Conservation (phyloP, 108 stramenopile genomes). For the Cyclotella kingstonii region DNA sequence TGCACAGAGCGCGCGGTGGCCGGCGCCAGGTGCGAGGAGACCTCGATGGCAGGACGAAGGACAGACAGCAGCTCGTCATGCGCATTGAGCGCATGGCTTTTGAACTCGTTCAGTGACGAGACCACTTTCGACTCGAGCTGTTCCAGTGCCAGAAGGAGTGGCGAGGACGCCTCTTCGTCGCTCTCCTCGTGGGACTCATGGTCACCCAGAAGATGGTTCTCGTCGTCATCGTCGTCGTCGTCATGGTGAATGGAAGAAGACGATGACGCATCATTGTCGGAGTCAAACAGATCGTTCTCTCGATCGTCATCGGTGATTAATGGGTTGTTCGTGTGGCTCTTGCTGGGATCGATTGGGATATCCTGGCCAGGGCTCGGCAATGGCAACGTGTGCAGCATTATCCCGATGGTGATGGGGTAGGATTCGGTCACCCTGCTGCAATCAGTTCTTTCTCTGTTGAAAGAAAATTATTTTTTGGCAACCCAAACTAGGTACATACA, state of each 20-base stretch:
- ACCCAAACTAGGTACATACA: too few relatives aligned
- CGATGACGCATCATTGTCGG: background rate
- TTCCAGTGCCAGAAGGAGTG: slow-evolving; percentile 68
- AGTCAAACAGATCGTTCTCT: slow-evolving; percentile 5
- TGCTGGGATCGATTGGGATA: background rate
- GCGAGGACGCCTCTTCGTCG: slow-evolving; percentile 65
- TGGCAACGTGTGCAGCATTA: too few relatives aligned
- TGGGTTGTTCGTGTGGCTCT: background rate
- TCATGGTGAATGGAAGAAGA: background rate
- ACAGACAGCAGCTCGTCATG: slow-evolving; percentile 72
- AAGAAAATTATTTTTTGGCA: too few relatives aligned
- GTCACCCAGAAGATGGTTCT: too few relatives aligned
- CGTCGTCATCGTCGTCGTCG: background rate
- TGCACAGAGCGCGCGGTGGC: slow-evolving; percentile 53
- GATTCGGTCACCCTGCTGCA: too few relatives aligned
- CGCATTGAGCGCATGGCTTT: slow-evolving; percentile 56
- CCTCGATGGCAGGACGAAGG: slow-evolving; percentile 74
- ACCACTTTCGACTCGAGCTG: slow-evolving; percentile 77
- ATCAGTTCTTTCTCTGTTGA: too few relatives aligned
- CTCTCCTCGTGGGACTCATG: too few relatives aligned
- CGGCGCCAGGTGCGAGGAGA: slow-evolving; percentile 79
- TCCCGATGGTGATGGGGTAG: too few relatives aligned
- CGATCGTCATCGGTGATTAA: slow-evolving; percentile 5
- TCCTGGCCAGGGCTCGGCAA: too few relatives aligned
- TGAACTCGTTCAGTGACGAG: slow-evolving; percentile 70